Conservation (phyloP, 73 alveolate genomes). For the Paraurostyla sp. region DNA sequence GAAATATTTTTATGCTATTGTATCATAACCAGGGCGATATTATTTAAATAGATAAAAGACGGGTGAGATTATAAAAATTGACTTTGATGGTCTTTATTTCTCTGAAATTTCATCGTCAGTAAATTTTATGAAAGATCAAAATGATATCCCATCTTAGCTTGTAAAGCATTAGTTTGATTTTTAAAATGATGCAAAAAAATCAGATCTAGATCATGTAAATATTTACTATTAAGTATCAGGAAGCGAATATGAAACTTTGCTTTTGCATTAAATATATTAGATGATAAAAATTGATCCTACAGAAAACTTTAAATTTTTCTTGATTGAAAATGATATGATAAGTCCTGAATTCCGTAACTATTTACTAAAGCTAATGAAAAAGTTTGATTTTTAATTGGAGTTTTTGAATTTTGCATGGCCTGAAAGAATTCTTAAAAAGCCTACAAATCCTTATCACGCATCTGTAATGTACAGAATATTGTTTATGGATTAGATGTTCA, state of each 20-base stretch:
- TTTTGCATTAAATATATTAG: not conserved
- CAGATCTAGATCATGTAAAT: not conserved
- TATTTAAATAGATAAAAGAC: not conserved
- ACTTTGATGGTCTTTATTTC: not conserved
- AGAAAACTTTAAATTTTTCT: not conserved
- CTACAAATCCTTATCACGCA: not conserved
- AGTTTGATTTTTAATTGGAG: not conserved
- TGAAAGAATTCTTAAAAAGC: not conserved
- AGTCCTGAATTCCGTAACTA: not conserved
- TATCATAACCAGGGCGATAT: not conserved
- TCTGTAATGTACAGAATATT: not conserved
- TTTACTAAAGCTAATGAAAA: not conserved
- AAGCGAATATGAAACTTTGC: not conserved
- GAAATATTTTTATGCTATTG: not conserved
- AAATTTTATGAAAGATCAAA: too few relatives aligned
- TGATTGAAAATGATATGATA: not conserved
- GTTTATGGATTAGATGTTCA: not conserved
- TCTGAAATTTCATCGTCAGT: too few relatives aligned
- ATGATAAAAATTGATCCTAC: not conserved
- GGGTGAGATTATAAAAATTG: not conserved
- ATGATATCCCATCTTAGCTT: too few relatives aligned
- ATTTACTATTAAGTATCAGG: not conserved
- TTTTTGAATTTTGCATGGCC: not conserved
- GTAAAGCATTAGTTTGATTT: too few relatives aligned
- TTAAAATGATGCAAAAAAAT: not conserved